Conservation (phyloP, 1,284 basidiomycete genomes). For the Rhodotorula sp. region DNA sequence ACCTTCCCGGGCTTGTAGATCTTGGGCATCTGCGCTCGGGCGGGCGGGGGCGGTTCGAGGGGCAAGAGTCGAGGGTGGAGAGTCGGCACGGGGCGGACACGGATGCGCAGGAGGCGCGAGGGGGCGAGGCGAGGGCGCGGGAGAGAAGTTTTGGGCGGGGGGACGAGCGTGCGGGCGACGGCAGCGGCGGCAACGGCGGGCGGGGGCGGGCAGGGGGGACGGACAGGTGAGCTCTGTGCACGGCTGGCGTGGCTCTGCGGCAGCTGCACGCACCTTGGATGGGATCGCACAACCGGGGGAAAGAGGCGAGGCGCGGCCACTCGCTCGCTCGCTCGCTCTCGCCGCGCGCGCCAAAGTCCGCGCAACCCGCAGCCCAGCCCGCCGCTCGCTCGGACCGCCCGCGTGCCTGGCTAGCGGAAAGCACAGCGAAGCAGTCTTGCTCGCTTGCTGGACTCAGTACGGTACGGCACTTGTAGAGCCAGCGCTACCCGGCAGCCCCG, state of each 20-base stretch:
- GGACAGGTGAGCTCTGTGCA: neutral
- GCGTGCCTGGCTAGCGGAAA: no score
- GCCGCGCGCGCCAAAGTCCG: neutral
- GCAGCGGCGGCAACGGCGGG: neutral
- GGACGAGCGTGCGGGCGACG: neutral
- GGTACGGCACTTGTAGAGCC: no score
- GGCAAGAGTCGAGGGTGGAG: no score
- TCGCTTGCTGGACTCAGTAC: no score
- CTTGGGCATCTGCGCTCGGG: conserved; percentile 41
- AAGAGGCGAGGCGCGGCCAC: neutral
- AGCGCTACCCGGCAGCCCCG: no score
- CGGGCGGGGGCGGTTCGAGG: neutral
- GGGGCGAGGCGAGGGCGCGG: neutral
- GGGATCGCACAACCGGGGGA: conserved; percentile 16
- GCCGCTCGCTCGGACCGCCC: no score
- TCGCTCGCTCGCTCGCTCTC: neutral
- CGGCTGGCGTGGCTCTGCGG: neutral
- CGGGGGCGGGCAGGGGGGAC: neutral
- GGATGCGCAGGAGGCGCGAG: neutral
- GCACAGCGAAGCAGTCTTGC: no score
- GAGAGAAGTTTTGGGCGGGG: neutral
- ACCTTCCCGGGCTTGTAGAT: conserved; percentile 98
- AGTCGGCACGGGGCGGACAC: neutral
- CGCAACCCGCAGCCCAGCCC: no score
- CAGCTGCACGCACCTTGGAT: conserved; percentile 3